Evolutionary conservation across 1,284 basidiomycete species (phyloP), one percentile per base, ranked within the genome.

Genomic region (Xerocomus minutiporus): DNA sequence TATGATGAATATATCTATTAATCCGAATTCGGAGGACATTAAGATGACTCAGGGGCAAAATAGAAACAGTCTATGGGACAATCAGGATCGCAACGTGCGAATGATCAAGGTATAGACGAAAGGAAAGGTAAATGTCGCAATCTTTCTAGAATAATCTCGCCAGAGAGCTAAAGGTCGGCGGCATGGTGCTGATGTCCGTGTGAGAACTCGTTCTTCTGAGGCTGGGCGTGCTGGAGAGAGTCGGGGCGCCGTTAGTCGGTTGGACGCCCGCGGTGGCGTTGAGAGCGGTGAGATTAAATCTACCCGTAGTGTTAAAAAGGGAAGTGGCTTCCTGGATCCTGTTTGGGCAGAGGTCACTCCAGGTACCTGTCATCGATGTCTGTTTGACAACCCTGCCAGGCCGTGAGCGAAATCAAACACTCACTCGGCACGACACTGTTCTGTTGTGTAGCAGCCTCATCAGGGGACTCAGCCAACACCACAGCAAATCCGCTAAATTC

Each of bases 401-500:
- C 8, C 7, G 8, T 25, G 12, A 15, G 36, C 8, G 6, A 17
- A 29, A 23, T n/a, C 12, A 26, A 48, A 12, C 1, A 59, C 64
- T 47, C 41, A 69, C 65, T 47, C 6, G 67, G 64, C 6, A 58
- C 6, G 25, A 50, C 43, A 8, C 25, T 36, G 9, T 56, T 54
- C 35, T 69, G 60, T 31, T 66, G 56, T 20, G 42, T 3, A n/a
- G 61, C 53, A 36, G 65, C 50, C 1, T 23, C 29, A 26, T 59
- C 48, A 20, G 59, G 53, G 0, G 59, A 53, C 53, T 70, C 69
- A 0, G 67, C 69, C 55, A 69, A 48, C 9, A 66, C 49, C 26
- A 65, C 62, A 40, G 64, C 67, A 49, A 71, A 70, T 9, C 69
- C 67, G 12, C 66, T 67, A n/a, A 12, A 45, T 36, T 29, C 28